Conservation (phyloP, 306 rosid species). For the Comarum palustre region DNA sequence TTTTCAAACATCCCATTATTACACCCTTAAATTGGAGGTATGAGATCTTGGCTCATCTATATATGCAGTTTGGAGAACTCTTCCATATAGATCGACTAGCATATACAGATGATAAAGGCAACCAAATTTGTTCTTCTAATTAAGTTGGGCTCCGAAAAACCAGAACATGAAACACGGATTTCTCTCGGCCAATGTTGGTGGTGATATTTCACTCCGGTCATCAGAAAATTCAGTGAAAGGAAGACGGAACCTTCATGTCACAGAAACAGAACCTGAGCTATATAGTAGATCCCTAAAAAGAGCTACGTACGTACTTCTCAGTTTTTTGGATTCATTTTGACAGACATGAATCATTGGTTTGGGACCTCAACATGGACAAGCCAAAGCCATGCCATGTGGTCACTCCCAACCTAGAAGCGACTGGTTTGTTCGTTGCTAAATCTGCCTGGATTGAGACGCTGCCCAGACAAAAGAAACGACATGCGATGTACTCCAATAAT, state of each 20-base stretch:
- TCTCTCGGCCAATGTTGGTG: neutral
- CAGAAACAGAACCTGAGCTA: neutral
- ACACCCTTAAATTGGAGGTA: too few relatives aligned
- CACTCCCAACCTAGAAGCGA: neutral
- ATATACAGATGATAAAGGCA: too few relatives aligned
- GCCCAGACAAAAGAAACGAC: neutral
- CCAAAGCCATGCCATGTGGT: neutral
- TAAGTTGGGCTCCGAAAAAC: neutral
- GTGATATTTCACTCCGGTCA: neutral
- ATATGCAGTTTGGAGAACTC: too few relatives aligned
- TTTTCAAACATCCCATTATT: too few relatives aligned
- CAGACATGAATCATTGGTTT: neutral
- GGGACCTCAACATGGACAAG: neutral
- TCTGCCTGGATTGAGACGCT: conserved; percentile 11
- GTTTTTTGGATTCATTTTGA: neutral
- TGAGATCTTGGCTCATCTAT: too few relatives aligned
- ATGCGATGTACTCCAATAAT: neutral
- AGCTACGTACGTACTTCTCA: neutral
- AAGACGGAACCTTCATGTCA: neutral
- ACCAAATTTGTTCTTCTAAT: too few relatives aligned
- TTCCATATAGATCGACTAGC: too few relatives aligned
- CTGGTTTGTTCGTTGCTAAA: neutral
- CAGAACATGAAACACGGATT: neutral
- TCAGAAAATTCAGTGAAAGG: neutral
- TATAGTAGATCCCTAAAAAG: neutral